Evolutionary conservation across 129 eudicot species (phyloP), one percentile per base, ranked within the genome.

Genomic region (Deinandra increscens): DNA sequence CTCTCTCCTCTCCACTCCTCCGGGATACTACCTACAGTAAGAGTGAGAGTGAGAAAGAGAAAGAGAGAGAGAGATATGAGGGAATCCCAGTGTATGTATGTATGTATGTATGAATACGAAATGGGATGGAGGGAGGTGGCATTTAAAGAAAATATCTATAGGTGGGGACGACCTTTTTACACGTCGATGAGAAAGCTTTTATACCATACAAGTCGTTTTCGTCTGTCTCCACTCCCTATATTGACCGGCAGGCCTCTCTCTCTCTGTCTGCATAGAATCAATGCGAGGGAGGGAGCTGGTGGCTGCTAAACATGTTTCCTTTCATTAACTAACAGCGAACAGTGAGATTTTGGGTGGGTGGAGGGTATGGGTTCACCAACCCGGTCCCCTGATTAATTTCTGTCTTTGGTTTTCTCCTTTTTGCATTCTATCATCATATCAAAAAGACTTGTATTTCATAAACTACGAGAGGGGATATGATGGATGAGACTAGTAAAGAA

Each of bases 181-280:
- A 51, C 10, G 59, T 7, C 31, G 39, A 2, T 33, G 7, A 18
- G 29, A 51, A 6, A 26, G 26, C 19, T 56, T 56, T 4, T n/a
- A 53, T 38, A 48, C 68, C 68, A 71, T 71, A 59, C 76, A 63
- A 38, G 78, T 73, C 71, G 18, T 51, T 64, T 62, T 64, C 71
- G 42, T 38, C 54, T 60, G 43, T 5, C 55, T 34, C 44, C 7
- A 15, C 66, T 64, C 64, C 36, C 36, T 29, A 15, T 22, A 56
- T 29, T 5, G 51, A 54, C n/a, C 53, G 20, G 49, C 49, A 36
- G 36, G 49, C 73, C 63, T n/a, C n/a, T n/a, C n/a, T n/a, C n/a
- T n/a, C n/a, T n/a, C n/a, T n/a, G n/a, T n/a, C n/a, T 51, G 74
- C 64, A 20, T 14, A 38, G 44, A 20, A 17, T 45, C 44, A 34